Conservation (phyloP, 2,329 filamentous ascomycete genomes). For the Colletotrichum theobromicola region DNA sequence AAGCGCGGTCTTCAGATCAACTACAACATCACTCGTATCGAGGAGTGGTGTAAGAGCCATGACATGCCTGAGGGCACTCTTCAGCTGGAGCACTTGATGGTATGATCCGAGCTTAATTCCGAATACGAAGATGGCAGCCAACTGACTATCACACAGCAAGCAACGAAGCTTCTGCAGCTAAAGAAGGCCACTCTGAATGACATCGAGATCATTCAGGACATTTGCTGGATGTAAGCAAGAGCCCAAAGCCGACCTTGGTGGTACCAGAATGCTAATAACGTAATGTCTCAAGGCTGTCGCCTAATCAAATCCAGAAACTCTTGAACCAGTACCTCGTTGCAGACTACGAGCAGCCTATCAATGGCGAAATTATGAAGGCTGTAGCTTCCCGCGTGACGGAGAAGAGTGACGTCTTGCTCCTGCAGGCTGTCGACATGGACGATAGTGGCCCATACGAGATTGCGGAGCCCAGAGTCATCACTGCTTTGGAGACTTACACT, state of each 20-base stretch:
- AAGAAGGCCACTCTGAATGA: conserved; percentile 99
- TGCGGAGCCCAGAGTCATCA: conserved; percentile 94
- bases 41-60: conserved; percentile 99
- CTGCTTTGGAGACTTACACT: conserved; percentile 95
- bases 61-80: conserved; percentile 99
- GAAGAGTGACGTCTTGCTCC: conserved; percentile 94
- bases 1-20: conserved; percentile 99
- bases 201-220: conserved; percentile 99
- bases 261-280: neutral
- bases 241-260: neutral
- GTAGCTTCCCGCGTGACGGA: conserved; percentile 96
- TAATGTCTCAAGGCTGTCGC: conserved; percentile 73
- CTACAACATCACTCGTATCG: conserved; percentile 99
- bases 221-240: conserved; percentile 94
- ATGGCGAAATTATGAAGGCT: conserved; percentile 99
- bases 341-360: conserved; percentile 99
- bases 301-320: conserved; percentile 98
- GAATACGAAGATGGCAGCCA: neutral
- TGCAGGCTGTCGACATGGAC: conserved; percentile 98
- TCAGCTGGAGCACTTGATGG: conserved; percentile 97
- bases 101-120: conserved; percentile 41
- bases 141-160: conserved; percentile 67
- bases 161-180: conserved; percentile 94
- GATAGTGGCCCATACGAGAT: conserved; percentile 99
- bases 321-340: conserved; percentile 98